Conservation (phyloP, 805 yeast species). For the Yarrowia divulgata region DNA sequence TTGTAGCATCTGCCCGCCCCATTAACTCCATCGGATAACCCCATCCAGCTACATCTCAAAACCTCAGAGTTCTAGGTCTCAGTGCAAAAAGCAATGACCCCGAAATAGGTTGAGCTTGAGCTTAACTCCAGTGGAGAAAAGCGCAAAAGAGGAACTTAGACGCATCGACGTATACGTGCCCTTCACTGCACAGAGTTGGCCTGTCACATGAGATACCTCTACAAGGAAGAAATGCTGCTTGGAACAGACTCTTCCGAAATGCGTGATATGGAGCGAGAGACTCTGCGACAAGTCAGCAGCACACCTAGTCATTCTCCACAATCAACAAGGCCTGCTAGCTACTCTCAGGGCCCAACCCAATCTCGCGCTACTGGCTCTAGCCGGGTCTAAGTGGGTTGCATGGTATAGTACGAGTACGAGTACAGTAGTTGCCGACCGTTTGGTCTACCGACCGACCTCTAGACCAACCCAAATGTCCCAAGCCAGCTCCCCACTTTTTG, state of each 20-base stretch:
- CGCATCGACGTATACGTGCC: conserved; percentile 14
- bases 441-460: too few relatives aligned
- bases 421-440: too few relatives aligned
- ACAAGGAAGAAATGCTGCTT: too few relatives aligned
- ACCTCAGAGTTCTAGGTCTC: not conserved
- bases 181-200: conserved; percentile 2
- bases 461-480: too few relatives aligned
- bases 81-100: conserved; percentile 5
- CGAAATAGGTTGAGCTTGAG: conserved; percentile 1
- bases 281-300: too few relatives aligned
- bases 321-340: not conserved
- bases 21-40: not conserved
- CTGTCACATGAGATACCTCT: conserved; percentile 3
- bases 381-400: conserved; percentile 12
- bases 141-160: not conserved
- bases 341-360: conserved; percentile 17
- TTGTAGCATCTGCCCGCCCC: too few relatives aligned
- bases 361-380: conserved; percentile 20
- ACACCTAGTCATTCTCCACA: too few relatives aligned
- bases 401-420: too few relatives aligned
- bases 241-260: too few relatives aligned
- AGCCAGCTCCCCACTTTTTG: too few relatives aligned
- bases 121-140: not conserved
- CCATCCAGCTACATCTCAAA: not conserved
- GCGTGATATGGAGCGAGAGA: too few relatives aligned